Base-by-base conservation (phyloP, 176 grass and related monocot genomes). In the Bromus sterilis region DNA sequence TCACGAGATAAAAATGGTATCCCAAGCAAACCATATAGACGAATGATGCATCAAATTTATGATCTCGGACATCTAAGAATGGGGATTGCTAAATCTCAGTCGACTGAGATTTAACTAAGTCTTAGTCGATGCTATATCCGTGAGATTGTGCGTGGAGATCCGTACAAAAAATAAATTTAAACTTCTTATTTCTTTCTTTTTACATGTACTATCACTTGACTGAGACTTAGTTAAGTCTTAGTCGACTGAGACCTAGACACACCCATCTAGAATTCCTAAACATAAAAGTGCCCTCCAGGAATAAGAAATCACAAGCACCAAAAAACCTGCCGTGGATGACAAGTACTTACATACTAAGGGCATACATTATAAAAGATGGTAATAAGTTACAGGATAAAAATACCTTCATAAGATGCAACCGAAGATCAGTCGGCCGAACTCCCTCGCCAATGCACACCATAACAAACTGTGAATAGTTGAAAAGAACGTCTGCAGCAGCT, bases 321-420 rank as follows among this genome's bases (percentile, higher is more conserved):
- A 46, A 29, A 16, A 71, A 8, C 16, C 32, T 18, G 9, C 28
- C 61, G 14, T 80, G 26, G 15, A 30, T 32, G 66, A 75, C 2
- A 24, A 28, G 39, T 20, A 59, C 21, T 42, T 9, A 2, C 71
- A 35, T 63, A 67, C 62, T 56, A 6, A 5, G 12, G 60, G n/a
- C 10, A 18, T 2, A n/a, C 76, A 48, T 65, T 63, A 65, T 49
- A 79, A 28, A 14, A 14, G n/a, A 16, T 49, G 77, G 29, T 16
- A 56, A 72, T 23, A 70, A 51, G 37, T 67, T 28, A 56, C 7
- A 32, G 25, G 61, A 64, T 36, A 18, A 11, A 24, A 57, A 86
- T 83, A 98, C 95, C 88, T 98, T 98, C 90, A 95, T 98, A 80
- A 95, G 89, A 67, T 98, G 93, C 58, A 98, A 86, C 67, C 93